A percentile compares a stretch with the other conserved stretches of the same genome.
Conservation (phyloP, 208 protist genomes). For the Leishmania lainsoni region DNA sequence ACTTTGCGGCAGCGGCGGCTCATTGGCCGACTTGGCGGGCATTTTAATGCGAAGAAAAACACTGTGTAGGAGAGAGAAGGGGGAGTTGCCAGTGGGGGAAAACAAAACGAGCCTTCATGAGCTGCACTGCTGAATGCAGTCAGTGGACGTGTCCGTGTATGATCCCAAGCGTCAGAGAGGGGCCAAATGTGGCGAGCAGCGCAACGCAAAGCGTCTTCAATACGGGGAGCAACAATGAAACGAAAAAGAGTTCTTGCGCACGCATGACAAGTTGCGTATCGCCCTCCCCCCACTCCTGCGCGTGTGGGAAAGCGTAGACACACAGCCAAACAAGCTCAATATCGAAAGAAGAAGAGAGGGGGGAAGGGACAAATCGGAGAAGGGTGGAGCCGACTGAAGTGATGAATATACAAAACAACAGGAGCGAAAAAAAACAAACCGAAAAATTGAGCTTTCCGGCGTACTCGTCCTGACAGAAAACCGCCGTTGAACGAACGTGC, state of each 20-base stretch:
- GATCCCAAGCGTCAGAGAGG: background rate
- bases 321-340: background rate
- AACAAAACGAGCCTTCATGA: background rate
- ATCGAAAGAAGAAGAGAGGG: background rate
- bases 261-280: background rate
- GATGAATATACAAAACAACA: background rate
- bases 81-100: background rate
- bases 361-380: background rate
- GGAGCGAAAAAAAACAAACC: background rate
- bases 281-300: background rate
- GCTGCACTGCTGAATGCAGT: background rate
- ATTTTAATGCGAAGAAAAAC: slow-evolving; percentile 12
- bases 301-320: background rate
- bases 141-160: background rate
- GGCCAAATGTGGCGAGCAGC: background rate
- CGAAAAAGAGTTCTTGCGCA: background rate
- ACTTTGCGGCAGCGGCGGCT: slow-evolving; percentile 46
- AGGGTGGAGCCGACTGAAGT: background rate
- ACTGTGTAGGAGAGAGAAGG: background rate
- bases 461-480: background rate
- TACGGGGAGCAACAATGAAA: background rate
- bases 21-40: slow-evolving; percentile 36
- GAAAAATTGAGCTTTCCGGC: background rate
- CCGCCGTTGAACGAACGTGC: background rate
- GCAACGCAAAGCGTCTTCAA: background rate